Conservation (phyloP, 805 yeast genomes). For the Candida ponderosae region DNA sequence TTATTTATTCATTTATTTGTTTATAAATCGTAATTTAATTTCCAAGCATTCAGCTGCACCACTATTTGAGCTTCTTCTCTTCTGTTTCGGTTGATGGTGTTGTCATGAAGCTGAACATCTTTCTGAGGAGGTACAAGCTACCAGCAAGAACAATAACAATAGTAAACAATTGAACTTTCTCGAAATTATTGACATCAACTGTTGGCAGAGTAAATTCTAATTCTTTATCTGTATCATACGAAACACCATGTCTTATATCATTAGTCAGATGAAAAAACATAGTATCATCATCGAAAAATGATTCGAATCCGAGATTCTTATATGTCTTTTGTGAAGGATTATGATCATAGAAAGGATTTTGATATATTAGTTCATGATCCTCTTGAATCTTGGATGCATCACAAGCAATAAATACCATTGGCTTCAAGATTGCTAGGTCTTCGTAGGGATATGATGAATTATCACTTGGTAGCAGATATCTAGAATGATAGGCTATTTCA, state of each 20-base stretch:
- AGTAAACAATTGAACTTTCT: slow-evolving; percentile 27
- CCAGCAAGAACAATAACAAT: slow-evolving; percentile 26
- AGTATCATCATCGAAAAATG: slow-evolving; percentile 38
- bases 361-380: slow-evolving; percentile 15
- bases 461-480: slow-evolving; percentile 37
- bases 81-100: too few relatives aligned
- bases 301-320: slow-evolving; percentile 33
- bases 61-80: neutral
- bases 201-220: slow-evolving; percentile 32
- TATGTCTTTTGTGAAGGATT: slow-evolving; percentile 12
- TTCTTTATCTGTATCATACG: slow-evolving; percentile 1
- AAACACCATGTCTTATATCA: neutral
- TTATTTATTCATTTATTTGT: too few relatives aligned
- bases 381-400: slow-evolving; percentile 21
- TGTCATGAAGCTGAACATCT: slow-evolving; percentile 2
- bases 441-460: slow-evolving; percentile 7
- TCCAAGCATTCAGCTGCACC: too few relatives aligned
- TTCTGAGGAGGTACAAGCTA: slow-evolving; percentile 22
- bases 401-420: slow-evolving; percentile 45
- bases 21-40: too few relatives aligned
- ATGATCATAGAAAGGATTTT: slow-evolving; percentile 23
- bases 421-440: slow-evolving; percentile 22
- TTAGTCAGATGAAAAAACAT: slow-evolving; percentile 27
- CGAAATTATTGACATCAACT: slow-evolving; percentile 24
- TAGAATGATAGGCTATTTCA: slow-evolving; percentile 40